Base-by-base conservation (phyloP, 306 rosid genomes). In the Prunus kanzakura region DNA sequence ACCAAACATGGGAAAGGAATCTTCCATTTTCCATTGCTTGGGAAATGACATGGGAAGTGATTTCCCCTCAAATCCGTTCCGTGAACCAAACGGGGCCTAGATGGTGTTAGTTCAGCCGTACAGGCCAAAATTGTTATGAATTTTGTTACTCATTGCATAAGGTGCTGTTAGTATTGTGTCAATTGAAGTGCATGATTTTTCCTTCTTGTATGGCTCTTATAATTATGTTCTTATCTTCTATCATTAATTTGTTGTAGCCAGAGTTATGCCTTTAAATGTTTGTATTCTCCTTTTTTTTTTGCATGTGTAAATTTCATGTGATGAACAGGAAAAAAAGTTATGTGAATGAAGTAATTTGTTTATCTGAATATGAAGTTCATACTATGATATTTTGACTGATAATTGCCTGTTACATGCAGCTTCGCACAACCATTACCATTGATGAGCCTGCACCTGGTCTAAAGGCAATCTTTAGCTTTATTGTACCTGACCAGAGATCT, bases 371-470 rank as follows among this genome's bases (percentile, higher is more conserved):
- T 64, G 12, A 12, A 3, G 18, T 54, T 45, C 15, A 22, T 68
- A 4, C 20, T 12, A 2, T 56, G 58, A 46, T 68, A 29, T 20
- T 25, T 64, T 56, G 50, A 70, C 76, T 72, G 77, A 81, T 65
- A 82, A 46, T 70, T 57, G 47, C 64, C 4, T 47, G 41, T 76
- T 63, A 49, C 35, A 20, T 84, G 81, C 81, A 95, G 97, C 86
- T 95, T 35, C 89, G 74, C 46, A 86, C 97, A 61, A 95, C 95
- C 46, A 52, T 95, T 75, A 95, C 98, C n/a, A 83, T 89, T 82
- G 96, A 95, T 66, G 98, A 95, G 72, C 90, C 93, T 19, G 97
- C 96, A 52, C 97, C 97, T 80, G 98, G 97, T 67, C 85, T 95
- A 60, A 95, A 95, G 88, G 64, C 97, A 45, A 92, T 90, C 80